Evolutionary conservation across 2,329 filamentous ascomycete genomes (phyloP).

Genomic region (Alternaria sp.): DNA sequence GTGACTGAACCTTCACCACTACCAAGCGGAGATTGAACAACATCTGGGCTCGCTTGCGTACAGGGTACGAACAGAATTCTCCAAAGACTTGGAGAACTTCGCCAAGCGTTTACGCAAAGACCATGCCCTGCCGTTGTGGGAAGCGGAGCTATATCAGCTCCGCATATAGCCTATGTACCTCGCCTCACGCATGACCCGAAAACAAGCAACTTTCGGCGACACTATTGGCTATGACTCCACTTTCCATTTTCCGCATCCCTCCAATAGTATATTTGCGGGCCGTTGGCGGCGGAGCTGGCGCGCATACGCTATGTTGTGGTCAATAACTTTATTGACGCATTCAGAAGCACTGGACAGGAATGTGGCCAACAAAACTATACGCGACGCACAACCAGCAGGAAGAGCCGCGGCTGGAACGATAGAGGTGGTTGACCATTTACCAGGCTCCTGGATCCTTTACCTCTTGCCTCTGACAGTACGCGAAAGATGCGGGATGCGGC

Average conservation of each 20-base stretch:
- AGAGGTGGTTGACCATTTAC: conserved; percentile 12
- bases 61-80: not conserved
- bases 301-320: conserved; percentile 4
- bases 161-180: conserved; percentile 23
- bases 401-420: conserved; percentile 1
- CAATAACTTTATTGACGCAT: not conserved
- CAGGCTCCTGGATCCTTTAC: conserved; percentile 16
- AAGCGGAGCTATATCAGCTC: conserved; percentile 23
- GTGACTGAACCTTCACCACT: not conserved
- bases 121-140: conserved; percentile 6
- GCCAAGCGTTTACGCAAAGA: conserved; percentile 2
- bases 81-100: not conserved
- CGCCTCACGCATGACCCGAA: conserved; percentile 17
- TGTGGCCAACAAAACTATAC: not conserved
- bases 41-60: conserved; percentile 5
- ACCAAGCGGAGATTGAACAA: not conserved
- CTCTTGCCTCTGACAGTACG: conserved; percentile 11
- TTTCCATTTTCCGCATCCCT: conserved; percentile 7
- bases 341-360: not conserved
- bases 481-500: conserved; percentile 5
- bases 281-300: conserved; percentile 8
- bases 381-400: not conserved
- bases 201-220: conserved; percentile 6
- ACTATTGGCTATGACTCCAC: conserved; percentile 17
- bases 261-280: conserved; percentile 13